These are phyloP conservation scores for Malus asiatica DNA, from an alignment of 306 rosid genomes.

Conservation along the genomic window DNA sequence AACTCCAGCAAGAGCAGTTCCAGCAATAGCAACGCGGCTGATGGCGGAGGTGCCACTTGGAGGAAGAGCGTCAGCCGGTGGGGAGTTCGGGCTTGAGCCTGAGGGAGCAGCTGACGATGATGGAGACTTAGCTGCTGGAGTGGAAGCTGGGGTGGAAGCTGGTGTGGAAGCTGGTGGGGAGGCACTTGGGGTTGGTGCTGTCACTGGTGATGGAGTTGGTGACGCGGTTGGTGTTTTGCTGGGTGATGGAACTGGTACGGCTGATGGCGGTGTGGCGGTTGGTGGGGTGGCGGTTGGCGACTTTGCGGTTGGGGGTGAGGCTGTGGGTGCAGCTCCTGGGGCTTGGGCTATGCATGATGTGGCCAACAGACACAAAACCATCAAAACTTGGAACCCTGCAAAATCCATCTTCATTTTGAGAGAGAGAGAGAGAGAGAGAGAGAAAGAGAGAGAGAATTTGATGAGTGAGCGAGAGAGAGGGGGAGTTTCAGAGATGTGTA, in stretches of 20 bases:
- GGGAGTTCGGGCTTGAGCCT: not conserved
- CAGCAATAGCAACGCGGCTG: slow-evolving; percentile 40
- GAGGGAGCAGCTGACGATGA: slow-evolving; percentile 10
- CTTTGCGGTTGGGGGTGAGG: slow-evolving; percentile 18
- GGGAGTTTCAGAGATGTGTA: too few relatives aligned
- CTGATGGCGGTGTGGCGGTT: slow-evolving; percentile 11
- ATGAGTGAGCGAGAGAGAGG: not conserved
- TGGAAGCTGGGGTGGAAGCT: not conserved
- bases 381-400: slow-evolving; percentile 27
- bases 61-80: not conserved
- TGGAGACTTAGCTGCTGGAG: slow-evolving; percentile 21
- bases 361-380: slow-evolving; percentile 57
- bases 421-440: slow-evolving; percentile 5
- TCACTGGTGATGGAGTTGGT: slow-evolving; percentile 16
- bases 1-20: slow-evolving; percentile 55
- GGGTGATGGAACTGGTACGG: slow-evolving; percentile 24
- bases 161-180: not conserved
- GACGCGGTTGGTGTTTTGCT: not conserved
- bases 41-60: slow-evolving; percentile 13
- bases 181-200: slow-evolving; percentile 7
- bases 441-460: not conserved
- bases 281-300: slow-evolving; percentile 10
- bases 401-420: slow-evolving; percentile 37
- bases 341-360: slow-evolving; percentile 69
- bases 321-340: slow-evolving; percentile 30